Evolutionary conservation across 441 rosid genomes (phyloP).

Genomic region (Jatropha multifida): DNA sequence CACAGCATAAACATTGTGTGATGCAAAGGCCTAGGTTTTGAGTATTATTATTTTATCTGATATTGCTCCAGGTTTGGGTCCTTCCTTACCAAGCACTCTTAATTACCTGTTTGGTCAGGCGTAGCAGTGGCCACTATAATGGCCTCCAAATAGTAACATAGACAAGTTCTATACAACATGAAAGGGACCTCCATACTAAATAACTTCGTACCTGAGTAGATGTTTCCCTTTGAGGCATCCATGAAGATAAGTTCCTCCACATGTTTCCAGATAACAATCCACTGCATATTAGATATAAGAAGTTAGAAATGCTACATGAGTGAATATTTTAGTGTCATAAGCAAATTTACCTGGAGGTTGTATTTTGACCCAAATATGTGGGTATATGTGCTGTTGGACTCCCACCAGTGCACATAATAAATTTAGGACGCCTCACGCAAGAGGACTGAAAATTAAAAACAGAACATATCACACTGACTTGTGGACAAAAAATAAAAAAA

Average conservation of each 20-base stretch:
- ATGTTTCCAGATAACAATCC: slow-evolving; percentile 72
- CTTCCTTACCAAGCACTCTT: background rate
- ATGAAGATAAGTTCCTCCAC: slow-evolving; percentile 82
- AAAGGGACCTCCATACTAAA: slow-evolving; percentile 10
- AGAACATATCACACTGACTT: slow-evolving; percentile 18
- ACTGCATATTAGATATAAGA: slow-evolving; percentile 40
- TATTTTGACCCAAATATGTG: slow-evolving; percentile 57
- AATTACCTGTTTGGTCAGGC: background rate
- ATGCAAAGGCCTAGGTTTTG: background rate
- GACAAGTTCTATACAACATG: background rate
- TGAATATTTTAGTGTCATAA: slow-evolving; percentile 10
- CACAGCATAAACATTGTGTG: background rate
- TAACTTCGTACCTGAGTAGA: slow-evolving; percentile 55
- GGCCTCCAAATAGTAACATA: background rate
- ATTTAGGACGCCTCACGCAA: slow-evolving; percentile 79
- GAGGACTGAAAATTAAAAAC: slow-evolving; percentile 54
- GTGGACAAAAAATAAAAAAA: background rate
- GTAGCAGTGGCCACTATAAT: background rate
- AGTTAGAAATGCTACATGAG: slow-evolving; percentile 13
- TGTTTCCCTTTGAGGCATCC: slow-evolving; percentile 82
- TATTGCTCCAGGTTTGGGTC: background rate
- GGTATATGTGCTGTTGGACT: slow-evolving; percentile 70
- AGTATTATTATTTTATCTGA: background rate
- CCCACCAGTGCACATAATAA: slow-evolving; percentile 87
- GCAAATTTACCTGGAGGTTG: slow-evolving; percentile 54